phyloP scores from a whole-genome alignment of 495 filamentous ascomycete genomes.

The Penicillium maclennaniae region DNA sequence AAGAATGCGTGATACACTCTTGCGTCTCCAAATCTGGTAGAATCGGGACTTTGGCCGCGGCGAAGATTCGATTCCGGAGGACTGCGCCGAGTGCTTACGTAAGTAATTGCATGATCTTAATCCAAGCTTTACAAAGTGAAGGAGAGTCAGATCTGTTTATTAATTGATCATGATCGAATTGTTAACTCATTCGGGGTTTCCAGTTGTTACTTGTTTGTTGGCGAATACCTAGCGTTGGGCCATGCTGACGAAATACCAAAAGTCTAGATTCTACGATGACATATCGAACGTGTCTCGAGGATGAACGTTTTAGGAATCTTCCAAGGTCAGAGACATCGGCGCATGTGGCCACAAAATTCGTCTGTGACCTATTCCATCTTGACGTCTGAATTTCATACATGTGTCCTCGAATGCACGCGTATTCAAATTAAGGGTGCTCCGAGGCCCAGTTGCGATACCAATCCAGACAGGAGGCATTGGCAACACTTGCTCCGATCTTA shows the following conservation, averaged over 20 bases:
- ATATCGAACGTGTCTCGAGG: background rate
- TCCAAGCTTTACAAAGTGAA: background rate
- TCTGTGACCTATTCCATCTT: background rate
- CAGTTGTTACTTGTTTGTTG: background rate
- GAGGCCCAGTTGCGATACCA: slow-evolving; percentile 77
- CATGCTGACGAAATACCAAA: background rate
- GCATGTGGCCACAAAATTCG: background rate
- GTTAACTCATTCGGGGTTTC: background rate
- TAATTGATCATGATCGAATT: background rate
- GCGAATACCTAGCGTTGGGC: background rate
- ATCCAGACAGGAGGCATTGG: slow-evolving; percentile 76
- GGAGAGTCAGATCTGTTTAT: background rate
- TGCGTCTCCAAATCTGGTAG: slow-evolving; percentile 11
- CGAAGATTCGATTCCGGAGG: slow-evolving; percentile 27
- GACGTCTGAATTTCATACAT: slow-evolving; percentile 5
- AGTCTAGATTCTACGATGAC: background rate
- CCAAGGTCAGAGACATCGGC: too few species aligned
- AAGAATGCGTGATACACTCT: slow-evolving; percentile 8
- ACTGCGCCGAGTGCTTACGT: slow-evolving; percentile 22
- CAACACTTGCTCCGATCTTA: slow-evolving; percentile 81
- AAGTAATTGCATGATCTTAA: slow-evolving; percentile 4
- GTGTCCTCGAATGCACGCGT: background rate
- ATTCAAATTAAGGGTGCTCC: slow-evolving; percentile 29
- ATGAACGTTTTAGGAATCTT: background rate
- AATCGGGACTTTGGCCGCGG: slow-evolving; percentile 13